phyloP scores from a whole-genome alignment of 2,329 filamentous ascomycete genomes.

The Xylariaceae sp. region DNA sequence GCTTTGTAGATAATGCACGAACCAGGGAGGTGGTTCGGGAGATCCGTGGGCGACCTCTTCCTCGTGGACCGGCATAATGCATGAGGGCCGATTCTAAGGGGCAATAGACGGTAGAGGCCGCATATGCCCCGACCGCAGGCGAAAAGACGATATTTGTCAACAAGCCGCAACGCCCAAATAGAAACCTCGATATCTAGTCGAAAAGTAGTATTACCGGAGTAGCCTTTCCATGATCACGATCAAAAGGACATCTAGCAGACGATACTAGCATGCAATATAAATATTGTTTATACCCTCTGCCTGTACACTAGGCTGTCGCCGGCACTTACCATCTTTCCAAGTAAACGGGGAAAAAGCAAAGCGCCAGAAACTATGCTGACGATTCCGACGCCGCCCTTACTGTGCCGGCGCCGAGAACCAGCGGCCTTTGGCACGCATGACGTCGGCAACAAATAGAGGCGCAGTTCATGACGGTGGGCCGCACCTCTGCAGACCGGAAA shows the following conservation, averaged over 20 bases:
- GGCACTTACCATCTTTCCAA: too few relatives aligned
- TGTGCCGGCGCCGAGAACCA: conserved; percentile 28
- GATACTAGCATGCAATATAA: too few relatives aligned
- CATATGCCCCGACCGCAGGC: not conserved
- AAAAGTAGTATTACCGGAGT: not conserved
- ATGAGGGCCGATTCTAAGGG: not conserved
- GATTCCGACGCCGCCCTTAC: too few relatives aligned
- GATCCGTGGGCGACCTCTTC: conserved; percentile 50
- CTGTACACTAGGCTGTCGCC: not conserved
- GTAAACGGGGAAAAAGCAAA: too few relatives aligned
- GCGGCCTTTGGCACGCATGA: conserved; percentile 34
- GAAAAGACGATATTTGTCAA: not conserved
- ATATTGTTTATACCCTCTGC: not conserved
- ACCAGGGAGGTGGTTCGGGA: conserved; percentile 56
- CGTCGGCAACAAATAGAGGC: conserved; percentile 34
- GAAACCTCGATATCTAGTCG: too few relatives aligned
- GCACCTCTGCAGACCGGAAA: conserved; percentile 37
- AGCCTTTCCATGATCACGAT: too few relatives aligned
- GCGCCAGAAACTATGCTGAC: too few relatives aligned
- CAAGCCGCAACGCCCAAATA: too few relatives aligned
- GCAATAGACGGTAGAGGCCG: not conserved
- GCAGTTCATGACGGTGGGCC: conserved; percentile 39
- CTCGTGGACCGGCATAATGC: conserved; percentile 25
- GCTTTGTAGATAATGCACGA: conserved; percentile 60
- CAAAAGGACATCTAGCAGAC: too few relatives aligned